phyloP scores from a whole-genome alignment of 148 eudicot genomes.

The Silene uniflora region DNA sequence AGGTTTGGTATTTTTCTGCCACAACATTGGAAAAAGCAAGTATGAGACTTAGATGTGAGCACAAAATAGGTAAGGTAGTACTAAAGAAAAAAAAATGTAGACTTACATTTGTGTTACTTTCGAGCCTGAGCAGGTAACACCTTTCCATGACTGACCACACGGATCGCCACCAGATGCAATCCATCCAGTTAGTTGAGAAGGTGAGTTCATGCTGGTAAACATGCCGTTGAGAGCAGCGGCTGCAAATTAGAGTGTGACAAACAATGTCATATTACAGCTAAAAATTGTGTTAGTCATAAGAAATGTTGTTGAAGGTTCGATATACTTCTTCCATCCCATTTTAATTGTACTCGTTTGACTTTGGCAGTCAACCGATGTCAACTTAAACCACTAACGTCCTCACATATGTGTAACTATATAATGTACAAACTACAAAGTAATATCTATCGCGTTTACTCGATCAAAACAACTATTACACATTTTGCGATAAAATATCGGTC shows the following conservation, averaged over 20 bases:
- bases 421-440: too few species aligned
- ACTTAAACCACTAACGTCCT: too few species aligned
- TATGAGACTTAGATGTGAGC: conserved; percentile 21
- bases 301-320: too few species aligned
- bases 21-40: conserved; percentile 18
- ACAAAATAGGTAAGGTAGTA: neutral
- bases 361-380: too few species aligned
- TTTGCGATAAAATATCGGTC: neutral
- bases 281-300: too few species aligned
- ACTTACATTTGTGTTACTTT: conserved; percentile 69
- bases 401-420: too few species aligned
- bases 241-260: conserved; percentile 29
- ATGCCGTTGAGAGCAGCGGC: conserved; percentile 55
- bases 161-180: conserved; percentile 74
- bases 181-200: conserved; percentile 75
- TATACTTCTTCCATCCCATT: too few species aligned
- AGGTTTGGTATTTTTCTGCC: conserved; percentile 66
- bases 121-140: conserved; percentile 76
- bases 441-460: too few species aligned
- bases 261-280: conserved; percentile 6
- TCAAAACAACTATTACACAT: too few species aligned
- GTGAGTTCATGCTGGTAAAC: conserved; percentile 70
- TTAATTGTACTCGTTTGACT: too few species aligned
- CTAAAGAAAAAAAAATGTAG: neutral
- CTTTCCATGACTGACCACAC: conserved; percentile 85